These are phyloP conservation scores for Nepenthes mirabilis DNA, from an alignment of 148 eudicot species.

Conservation along the genomic window DNA sequence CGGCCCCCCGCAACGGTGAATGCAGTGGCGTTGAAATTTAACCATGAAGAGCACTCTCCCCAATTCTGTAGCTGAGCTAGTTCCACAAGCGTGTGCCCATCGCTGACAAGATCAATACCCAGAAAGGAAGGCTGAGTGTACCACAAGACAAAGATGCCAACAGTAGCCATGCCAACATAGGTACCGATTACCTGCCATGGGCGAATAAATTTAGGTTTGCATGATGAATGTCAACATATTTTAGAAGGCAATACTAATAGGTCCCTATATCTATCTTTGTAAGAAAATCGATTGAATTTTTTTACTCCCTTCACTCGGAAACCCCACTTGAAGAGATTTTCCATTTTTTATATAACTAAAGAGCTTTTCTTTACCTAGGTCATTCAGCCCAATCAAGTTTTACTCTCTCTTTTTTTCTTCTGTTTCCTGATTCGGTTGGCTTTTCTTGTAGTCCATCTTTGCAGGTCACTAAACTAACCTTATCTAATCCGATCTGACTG, in stretches of 20 bases:
- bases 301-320: too few relatives aligned
- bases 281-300: too few relatives aligned
- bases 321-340: too few relatives aligned
- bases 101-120: slow-evolving; percentile 52
- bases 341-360: too few relatives aligned
- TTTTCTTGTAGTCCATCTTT: too few relatives aligned
- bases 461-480: too few relatives aligned
- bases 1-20: slow-evolving; percentile 51
- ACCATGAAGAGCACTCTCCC: slow-evolving; percentile 79
- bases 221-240: not conserved
- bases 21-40: slow-evolving; percentile 60
- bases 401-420: too few relatives aligned
- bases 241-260: not conserved
- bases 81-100: slow-evolving; percentile 66
- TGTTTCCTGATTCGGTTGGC: too few relatives aligned
- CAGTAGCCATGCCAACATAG: slow-evolving; percentile 82
- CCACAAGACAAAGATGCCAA: slow-evolving; percentile 69
- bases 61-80: slow-evolving; percentile 60
- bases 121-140: slow-evolving; percentile 66
- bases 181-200: slow-evolving; percentile 65
- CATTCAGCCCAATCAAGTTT: too few relatives aligned
- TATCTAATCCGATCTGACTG: too few relatives aligned
- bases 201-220: not conserved
- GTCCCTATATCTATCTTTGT: too few relatives aligned
- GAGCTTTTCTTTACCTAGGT: too few relatives aligned